phyloP scores from a whole-genome alignment of 257 asterid genomes.

The Penstemon davidsonii region DNA sequence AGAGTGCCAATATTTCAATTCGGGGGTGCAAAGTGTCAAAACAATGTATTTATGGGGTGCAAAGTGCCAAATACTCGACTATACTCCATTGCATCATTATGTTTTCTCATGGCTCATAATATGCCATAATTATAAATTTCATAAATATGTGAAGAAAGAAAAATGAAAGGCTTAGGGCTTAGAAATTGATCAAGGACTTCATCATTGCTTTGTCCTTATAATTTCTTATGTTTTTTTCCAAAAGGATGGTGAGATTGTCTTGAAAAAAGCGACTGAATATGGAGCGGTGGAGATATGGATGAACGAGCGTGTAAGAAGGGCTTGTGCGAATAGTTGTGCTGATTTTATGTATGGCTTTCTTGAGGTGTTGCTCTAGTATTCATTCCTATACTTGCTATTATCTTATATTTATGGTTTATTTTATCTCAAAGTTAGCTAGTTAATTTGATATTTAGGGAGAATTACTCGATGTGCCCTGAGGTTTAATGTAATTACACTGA shows the following conservation, averaged over 20 bases:
- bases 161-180: constrained; percentile 7
- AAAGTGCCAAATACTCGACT: too few relatives aligned
- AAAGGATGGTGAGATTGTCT: constrained; percentile 73
- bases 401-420: background rate
- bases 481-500: too few relatives aligned
- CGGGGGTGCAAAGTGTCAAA: too few relatives aligned
- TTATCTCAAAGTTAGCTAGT: background rate
- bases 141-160: background rate
- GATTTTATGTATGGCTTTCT: constrained; percentile 88
- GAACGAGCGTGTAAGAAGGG: constrained; percentile 94
- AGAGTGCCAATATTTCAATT: too few relatives aligned
- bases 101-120: background rate
- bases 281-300: constrained; percentile 99
- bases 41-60: too few relatives aligned
- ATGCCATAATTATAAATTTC: constrained; percentile 6
- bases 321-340: constrained; percentile 95
- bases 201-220: background rate
- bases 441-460: background rate
- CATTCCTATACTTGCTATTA: constrained; percentile 16
- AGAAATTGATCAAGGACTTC: background rate
- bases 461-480: too few relatives aligned
- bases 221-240: constrained; percentile 21
- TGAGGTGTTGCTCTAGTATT: constrained; percentile 59
- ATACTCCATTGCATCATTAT: background rate
- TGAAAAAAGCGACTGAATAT: constrained; percentile 90